Base-by-base conservation (phyloP, 768 basidiomycete genomes). In the Pleurotus sapidus region DNA sequence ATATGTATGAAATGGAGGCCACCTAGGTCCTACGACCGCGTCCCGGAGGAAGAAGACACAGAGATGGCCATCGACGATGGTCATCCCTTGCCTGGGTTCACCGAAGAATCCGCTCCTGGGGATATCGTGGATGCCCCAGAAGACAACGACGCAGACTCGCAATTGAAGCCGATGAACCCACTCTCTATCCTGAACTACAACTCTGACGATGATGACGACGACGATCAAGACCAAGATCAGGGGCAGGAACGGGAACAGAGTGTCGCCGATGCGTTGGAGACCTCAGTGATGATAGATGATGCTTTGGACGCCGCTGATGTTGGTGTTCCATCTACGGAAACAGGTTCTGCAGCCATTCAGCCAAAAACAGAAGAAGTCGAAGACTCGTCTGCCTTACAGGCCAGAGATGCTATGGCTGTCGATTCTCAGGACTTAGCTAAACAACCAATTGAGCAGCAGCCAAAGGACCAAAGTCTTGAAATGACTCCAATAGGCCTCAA, bases 1-100 rank as follows among this genome's bases (percentile, higher is more conserved):
- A 87, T 88, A 39, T 85, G 82, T 65, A 81, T 86, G 38, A 79
- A 82, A 57, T 88, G 86, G 87, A 86, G 75, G 61, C 79, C 76
- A 20, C 75, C 80, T 5, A 66, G 62, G 8, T 68, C 72, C 43
- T 78, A 79, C 54, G 73, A 73, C 11, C 30, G 30, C 30, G 67
- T 72, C 39, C 68, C 71, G 57, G 72, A 70, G 5, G 64, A 70
- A 17, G 63, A 56, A 23, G 64, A 64, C 9, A 53, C 37, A 11
- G 40, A 34, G 14, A 18, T 49, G 46, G 54, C 43, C 4, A 24
- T 56, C 27, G 58, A 59, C 7, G 55, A 46, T 5, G 39, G 38
- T 24, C 15, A 14, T 27, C 39, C 18, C 7, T 3, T 47, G 12
- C 18, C 30, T 23, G 60, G 46, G 50, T 46, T 56, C 15, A 46